A percentile compares a stretch with the other conserved stretches of the same genome.
Conservation (phyloP, 2,329 filamentous ascomycete genomes). For the Clathrospora elynae region DNA sequence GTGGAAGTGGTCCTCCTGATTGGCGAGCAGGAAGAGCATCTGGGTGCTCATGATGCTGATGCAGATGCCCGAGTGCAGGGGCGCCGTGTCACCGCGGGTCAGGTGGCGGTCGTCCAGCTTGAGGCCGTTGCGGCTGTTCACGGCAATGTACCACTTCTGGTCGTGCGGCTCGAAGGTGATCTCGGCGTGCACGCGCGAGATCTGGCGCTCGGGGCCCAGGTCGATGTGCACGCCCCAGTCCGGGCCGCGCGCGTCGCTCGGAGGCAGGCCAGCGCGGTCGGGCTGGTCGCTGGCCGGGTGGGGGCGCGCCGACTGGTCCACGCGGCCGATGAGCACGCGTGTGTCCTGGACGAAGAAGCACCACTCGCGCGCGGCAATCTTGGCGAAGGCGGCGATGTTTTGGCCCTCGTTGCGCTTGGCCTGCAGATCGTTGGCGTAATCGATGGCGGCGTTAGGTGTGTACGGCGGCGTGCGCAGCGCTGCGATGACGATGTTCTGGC, state of each 20-base stretch:
- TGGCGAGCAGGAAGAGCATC: slow-evolving; percentile 98
- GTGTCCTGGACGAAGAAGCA: slow-evolving; percentile 80
- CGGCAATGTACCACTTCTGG: slow-evolving; percentile 77
- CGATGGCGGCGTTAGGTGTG: slow-evolving; percentile 61
- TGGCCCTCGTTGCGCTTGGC: slow-evolving; percentile 50
- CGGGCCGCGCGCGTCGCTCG: slow-evolving; percentile 30
- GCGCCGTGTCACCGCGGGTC: slow-evolving; percentile 67
- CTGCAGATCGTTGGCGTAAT: slow-evolving; percentile 61
- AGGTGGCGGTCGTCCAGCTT: slow-evolving; percentile 77
- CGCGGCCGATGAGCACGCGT: slow-evolving; percentile 75
- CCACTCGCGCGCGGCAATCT: slow-evolving; percentile 81
- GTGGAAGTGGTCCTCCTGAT: slow-evolving; percentile 71
- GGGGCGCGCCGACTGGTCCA: slow-evolving; percentile 39
- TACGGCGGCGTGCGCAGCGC: slow-evolving; percentile 53
- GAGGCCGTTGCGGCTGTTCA: slow-evolving; percentile 90
- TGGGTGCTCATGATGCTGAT: slow-evolving; percentile 91
- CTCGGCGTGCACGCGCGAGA: slow-evolving; percentile 57
- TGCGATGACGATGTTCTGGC: slow-evolving; percentile 47
- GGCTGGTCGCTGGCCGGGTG: slow-evolving; percentile 37
- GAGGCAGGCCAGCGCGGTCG: slow-evolving; percentile 30
- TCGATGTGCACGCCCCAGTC: slow-evolving; percentile 76
- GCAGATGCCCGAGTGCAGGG: slow-evolving; percentile 83
- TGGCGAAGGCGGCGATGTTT: slow-evolving; percentile 70
- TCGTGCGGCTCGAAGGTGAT: slow-evolving; percentile 54
- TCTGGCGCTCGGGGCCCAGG: slow-evolving; percentile 62